Evolutionary conservation across 768 basidiomycete genomes (phyloP).

Genomic region (Suillus subluteus): DNA sequence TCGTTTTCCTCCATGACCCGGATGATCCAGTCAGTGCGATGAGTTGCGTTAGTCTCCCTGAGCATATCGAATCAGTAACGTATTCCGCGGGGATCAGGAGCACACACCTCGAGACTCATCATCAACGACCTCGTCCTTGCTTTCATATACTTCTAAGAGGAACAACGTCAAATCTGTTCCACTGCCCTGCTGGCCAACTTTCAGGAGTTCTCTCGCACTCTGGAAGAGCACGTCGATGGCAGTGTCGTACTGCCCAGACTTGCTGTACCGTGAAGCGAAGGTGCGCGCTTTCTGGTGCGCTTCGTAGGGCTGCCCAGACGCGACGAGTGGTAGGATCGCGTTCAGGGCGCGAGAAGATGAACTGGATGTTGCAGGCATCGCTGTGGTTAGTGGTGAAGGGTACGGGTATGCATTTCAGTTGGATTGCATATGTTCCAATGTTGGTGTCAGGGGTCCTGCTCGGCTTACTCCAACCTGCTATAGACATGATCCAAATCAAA

Average conservation of each 20-base stretch:
- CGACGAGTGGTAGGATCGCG: slow-evolving; percentile 75
- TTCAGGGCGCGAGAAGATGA: slow-evolving; percentile 70
- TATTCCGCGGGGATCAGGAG: slow-evolving; percentile 16
- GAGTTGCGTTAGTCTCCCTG: slow-evolving; percentile 88
- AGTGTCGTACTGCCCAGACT: slow-evolving; percentile 78
- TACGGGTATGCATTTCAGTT: background rate
- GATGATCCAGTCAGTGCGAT: slow-evolving; percentile 81
- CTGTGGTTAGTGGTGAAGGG: slow-evolving; percentile 12
- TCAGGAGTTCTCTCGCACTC: slow-evolving; percentile 84
- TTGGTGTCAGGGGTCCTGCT: slow-evolving; percentile 28
- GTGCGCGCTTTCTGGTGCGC: slow-evolving; percentile 98
- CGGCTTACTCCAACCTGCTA: slow-evolving; percentile 9
- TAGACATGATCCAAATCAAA: background rate
- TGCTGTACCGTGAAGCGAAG: slow-evolving; percentile 86
- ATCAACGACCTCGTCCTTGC: slow-evolving; percentile 68
- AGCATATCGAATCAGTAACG: slow-evolving; percentile 9
- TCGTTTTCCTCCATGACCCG: slow-evolving; percentile 89
- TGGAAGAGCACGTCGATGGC: slow-evolving; percentile 95
- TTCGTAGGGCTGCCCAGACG: slow-evolving; percentile 77
- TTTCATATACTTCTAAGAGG: slow-evolving; percentile 83
- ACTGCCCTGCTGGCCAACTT: slow-evolving; percentile 85
- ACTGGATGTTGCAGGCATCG: slow-evolving; percentile 29
- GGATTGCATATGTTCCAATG: slow-evolving; percentile 2
- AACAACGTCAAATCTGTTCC: slow-evolving; percentile 85
- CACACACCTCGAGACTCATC: slow-evolving; percentile 80